Conservation (phyloP, 116 monocot genomes). For the Iris pallida region DNA sequence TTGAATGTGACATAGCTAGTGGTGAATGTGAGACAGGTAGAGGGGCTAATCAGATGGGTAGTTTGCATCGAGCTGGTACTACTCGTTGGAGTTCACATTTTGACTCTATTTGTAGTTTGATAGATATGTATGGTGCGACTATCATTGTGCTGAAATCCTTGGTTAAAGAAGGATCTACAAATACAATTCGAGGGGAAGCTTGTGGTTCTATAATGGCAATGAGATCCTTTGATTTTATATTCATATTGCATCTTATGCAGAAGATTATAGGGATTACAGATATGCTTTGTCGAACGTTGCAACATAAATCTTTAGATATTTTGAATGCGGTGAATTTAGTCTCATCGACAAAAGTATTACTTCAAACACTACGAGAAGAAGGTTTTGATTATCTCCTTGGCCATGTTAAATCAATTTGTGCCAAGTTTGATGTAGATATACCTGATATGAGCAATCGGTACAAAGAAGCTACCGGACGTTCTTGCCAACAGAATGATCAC, state of each 20-base stretch:
- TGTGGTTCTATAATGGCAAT: not conserved
- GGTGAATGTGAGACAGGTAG: not conserved
- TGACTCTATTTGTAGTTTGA: not conserved
- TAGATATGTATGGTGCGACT: not conserved
- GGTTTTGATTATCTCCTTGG: too few relatives aligned
- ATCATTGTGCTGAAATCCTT: not conserved
- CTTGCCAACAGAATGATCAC: not conserved
- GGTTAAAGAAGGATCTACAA: not conserved
- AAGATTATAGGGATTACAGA: not conserved
- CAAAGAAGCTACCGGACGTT: not conserved
- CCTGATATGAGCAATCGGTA: too few relatives aligned
- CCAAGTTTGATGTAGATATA: too few relatives aligned
- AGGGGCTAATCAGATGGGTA: not conserved
- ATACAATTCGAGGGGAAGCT: not conserved
- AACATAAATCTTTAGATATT: constrained; percentile 5
- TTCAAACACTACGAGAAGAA: too few relatives aligned
- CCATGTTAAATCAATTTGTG: too few relatives aligned
- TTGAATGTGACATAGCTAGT: not conserved
- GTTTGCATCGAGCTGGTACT: not conserved
- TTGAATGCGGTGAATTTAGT: constrained; percentile 4
- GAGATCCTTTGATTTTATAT: not conserved
- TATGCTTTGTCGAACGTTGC: not conserved
- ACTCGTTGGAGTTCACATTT: not conserved
- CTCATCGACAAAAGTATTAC: not conserved
- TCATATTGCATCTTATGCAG: not conserved